These are phyloP conservation scores for Thielaviopsis musarum DNA, from an alignment of 2,329 filamentous ascomycete species.

Conservation along the genomic window DNA sequence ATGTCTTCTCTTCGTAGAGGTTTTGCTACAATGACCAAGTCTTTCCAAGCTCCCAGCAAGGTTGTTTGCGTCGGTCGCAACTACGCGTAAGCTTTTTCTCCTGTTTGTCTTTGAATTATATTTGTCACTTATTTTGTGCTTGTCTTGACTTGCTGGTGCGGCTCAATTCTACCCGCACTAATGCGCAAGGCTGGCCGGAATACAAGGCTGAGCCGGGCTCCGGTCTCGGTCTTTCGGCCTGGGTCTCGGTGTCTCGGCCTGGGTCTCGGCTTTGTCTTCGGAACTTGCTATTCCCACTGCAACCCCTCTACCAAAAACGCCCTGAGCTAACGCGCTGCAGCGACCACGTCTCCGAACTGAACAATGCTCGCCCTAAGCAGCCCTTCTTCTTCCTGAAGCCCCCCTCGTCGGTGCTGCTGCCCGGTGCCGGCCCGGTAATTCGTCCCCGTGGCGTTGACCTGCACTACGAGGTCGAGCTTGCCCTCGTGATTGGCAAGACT, in stretches of 20 bases:
- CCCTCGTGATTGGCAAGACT: slow-evolving; percentile 69
- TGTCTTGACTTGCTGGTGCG: too few relatives aligned
- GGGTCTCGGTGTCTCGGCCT: neutral
- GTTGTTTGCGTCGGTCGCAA: slow-evolving; percentile 90
- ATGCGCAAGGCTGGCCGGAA: neutral
- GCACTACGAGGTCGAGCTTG: slow-evolving; percentile 92
- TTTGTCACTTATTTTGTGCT: too few relatives aligned
- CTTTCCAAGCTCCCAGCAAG: slow-evolving; percentile 45
- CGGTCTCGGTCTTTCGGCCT: neutral
- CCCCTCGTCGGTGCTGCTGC: slow-evolving; percentile 65
- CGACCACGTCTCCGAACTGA: slow-evolving; percentile 86
- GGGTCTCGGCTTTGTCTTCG: neutral
- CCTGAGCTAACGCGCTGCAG: too few relatives aligned
- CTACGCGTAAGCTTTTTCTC: slow-evolving; percentile 56
- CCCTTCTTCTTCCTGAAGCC: slow-evolving; percentile 99
- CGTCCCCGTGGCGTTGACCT: slow-evolving; percentile 68
- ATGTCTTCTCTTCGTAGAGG: slow-evolving; percentile 24
- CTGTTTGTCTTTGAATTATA: neutral
- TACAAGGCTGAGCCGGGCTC: neutral
- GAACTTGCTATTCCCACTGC: neutral
- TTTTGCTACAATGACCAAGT: slow-evolving; percentile 24
- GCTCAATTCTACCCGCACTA: too few relatives aligned
- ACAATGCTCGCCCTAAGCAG: slow-evolving; percentile 74
- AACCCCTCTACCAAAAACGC: too few relatives aligned
- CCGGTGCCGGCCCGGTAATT: slow-evolving; percentile 61